These are phyloP conservation scores for Aspergillus conjunctus DNA, from an alignment of 495 filamentous ascomycete species.

Conservation along the genomic window DNA sequence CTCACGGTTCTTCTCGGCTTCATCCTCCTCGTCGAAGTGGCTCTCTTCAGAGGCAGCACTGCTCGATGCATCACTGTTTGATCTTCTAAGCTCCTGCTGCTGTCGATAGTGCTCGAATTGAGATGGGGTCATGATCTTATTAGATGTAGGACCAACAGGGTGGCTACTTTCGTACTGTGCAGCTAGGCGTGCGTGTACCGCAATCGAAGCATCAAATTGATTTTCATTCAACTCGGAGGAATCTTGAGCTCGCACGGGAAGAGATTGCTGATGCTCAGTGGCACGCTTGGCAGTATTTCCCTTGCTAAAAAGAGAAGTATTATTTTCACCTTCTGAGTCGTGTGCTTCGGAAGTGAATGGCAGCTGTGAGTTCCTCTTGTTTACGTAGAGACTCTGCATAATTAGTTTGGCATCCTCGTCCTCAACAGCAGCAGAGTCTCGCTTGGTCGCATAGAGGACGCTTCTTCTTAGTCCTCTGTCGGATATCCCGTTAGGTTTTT, in stretches of 20 bases:
- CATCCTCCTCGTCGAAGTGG: slow-evolving; percentile 83
- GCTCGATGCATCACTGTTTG: slow-evolving; percentile 49
- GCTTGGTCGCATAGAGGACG: slow-evolving; percentile 46
- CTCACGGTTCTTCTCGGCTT: slow-evolving; percentile 71
- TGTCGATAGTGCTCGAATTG: slow-evolving; percentile 84
- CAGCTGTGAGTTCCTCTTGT: slow-evolving; percentile 38
- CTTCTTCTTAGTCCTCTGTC: slow-evolving; percentile 52
- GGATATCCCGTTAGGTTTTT: slow-evolving; percentile 30
- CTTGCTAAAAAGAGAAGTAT: slow-evolving; percentile 52
- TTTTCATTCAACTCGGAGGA: slow-evolving; percentile 42
- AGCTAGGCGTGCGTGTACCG: slow-evolving; percentile 58
- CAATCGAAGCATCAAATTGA: slow-evolving; percentile 52
- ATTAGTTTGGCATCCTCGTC: slow-evolving; percentile 73
- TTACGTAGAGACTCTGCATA: slow-evolving; percentile 57
- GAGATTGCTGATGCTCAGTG: slow-evolving; percentile 18
- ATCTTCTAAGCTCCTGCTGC: slow-evolving; percentile 70
- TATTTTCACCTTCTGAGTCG: slow-evolving; percentile 36
- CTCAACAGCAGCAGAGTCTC: slow-evolving; percentile 50
- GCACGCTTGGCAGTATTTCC: slow-evolving; percentile 22
- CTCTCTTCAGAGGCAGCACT: slow-evolving; percentile 52
- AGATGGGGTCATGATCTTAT: slow-evolving; percentile 86
- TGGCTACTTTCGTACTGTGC: slow-evolving; percentile 48
- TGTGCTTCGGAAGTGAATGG: slow-evolving; percentile 30
- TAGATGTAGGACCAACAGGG: slow-evolving; percentile 47
- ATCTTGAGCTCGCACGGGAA: slow-evolving; percentile 28